phyloP scores from a whole-genome alignment of 2,329 filamentous ascomycete species.

The Colletotrichum liaoningense region DNA sequence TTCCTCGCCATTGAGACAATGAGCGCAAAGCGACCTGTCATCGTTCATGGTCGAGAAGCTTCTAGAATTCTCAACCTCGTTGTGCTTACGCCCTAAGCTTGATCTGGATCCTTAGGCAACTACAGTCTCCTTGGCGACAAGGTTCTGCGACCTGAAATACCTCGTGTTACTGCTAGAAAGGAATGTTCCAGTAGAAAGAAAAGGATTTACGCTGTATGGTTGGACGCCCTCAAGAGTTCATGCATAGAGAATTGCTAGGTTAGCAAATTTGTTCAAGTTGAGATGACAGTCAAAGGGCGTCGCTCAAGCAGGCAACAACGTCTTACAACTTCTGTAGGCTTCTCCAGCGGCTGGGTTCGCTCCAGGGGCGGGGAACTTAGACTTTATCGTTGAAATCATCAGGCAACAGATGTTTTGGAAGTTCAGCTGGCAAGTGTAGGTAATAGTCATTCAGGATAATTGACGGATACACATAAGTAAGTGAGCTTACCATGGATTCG shows the following conservation, averaged over 20 bases:
- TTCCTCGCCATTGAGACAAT: background rate
- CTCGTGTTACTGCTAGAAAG: background rate
- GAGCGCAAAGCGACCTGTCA: background rate
- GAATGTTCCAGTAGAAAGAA: background rate
- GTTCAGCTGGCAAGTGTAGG: background rate
- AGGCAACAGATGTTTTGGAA: background rate
- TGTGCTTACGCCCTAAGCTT: background rate
- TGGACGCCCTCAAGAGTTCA: background rate
- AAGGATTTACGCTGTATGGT: background rate
- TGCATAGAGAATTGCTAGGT: accelerated
- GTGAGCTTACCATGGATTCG: background rate
- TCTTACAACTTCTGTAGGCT: background rate
- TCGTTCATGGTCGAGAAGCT: background rate
- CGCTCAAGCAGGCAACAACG: background rate
- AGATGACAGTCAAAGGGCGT: slow-evolving; percentile 5
- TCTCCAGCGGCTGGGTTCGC: background rate
- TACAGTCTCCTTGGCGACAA: background rate
- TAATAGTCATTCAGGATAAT: background rate
- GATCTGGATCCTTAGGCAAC: background rate
- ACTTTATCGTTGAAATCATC: accelerated
- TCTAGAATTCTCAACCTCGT: background rate
- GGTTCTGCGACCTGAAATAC: background rate
- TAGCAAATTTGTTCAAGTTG: background rate
- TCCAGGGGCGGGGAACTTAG: background rate
- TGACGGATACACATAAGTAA: background rate